Evolutionary conservation across 805 yeast species (phyloP).

Genomic region (Ogataea allantospora): DNA sequence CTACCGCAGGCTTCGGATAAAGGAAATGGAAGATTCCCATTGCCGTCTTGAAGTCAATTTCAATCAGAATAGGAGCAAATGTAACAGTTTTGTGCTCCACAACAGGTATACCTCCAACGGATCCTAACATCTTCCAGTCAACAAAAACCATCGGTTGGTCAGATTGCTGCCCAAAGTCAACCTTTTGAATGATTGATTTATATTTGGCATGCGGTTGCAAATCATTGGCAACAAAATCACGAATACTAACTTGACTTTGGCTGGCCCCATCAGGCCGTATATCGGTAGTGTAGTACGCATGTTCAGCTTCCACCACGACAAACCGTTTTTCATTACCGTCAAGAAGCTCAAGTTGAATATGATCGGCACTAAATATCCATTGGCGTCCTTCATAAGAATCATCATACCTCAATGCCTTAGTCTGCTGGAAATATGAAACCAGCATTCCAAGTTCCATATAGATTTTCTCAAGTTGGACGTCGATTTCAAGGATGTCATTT

Average conservation of each 20-base stretch:
- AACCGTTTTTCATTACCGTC: conserved; percentile 61
- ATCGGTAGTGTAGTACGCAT: conserved; percentile 56
- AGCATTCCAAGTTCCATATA: conserved; percentile 25
- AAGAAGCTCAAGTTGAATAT: conserved; percentile 68
- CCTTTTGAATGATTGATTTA: conserved; percentile 61
- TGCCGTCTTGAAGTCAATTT: conserved; percentile 56
- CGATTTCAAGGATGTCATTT: conserved; percentile 16
- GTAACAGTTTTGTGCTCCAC: conserved; percentile 48
- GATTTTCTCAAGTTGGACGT: conserved; percentile 30
- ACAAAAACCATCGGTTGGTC: conserved; percentile 37
- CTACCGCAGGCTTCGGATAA: conserved; percentile 24
- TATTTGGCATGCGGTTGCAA: conserved; percentile 55
- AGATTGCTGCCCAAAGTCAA: conserved; percentile 2
- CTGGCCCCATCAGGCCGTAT: conserved; percentile 71
- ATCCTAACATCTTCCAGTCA: conserved; percentile 54
- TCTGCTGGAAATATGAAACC: conserved; percentile 29
- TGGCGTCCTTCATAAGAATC: conserved; percentile 45
- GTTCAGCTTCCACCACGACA: conserved; percentile 68
- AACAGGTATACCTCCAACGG: conserved; percentile 65
- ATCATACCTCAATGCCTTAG: conserved; percentile 27
- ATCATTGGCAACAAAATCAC: conserved; percentile 73
- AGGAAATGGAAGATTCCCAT: conserved; percentile 41
- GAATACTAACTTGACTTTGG: conserved; percentile 56
- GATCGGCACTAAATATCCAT: conserved; percentile 63
- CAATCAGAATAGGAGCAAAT: conserved; percentile 54